These are phyloP conservation scores for Neospermospora avenae DNA, from an alignment of 2,329 filamentous ascomycete genomes.

Conservation along the genomic window DNA sequence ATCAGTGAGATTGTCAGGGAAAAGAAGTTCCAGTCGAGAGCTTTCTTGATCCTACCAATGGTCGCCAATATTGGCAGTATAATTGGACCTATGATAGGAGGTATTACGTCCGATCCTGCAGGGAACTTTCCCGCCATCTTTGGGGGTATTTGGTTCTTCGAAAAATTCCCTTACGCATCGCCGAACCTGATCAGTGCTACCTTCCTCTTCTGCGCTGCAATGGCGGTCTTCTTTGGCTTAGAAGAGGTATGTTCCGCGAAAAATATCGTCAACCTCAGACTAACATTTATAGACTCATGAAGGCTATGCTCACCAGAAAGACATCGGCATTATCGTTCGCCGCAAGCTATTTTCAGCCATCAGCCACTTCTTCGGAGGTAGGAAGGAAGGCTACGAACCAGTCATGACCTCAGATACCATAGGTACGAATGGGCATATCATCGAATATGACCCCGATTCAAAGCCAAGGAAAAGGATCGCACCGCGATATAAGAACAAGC, in stretches of 20 bases:
- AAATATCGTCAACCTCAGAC: neutral
- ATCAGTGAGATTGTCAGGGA: conserved; percentile 69
- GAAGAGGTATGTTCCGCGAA: conserved; percentile 29
- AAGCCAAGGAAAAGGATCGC: conserved; percentile 28
- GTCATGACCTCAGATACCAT: neutral
- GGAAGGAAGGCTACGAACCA: conserved; percentile 7
- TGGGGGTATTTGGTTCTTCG: conserved; percentile 40
- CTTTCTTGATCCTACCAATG: conserved; percentile 51
- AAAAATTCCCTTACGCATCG: conserved; percentile 44
- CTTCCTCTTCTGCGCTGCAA: conserved; percentile 34
- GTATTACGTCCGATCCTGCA: conserved; percentile 44
- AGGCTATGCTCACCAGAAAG: conserved; percentile 32
- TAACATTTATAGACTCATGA: conserved; percentile 37
- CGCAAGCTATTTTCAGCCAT: conserved; percentile 20
- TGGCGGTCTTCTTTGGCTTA: conserved; percentile 37
- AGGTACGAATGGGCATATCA: conserved; percentile 1
- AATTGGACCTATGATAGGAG: conserved; percentile 42
- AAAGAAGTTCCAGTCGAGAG: conserved; percentile 55
- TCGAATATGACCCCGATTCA: conserved; percentile 8
- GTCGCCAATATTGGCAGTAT: conserved; percentile 60
- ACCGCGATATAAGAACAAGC: conserved; percentile 32
- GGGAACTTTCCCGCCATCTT: conserved; percentile 38
- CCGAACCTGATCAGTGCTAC: conserved; percentile 41
- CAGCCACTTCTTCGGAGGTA: conserved; percentile 13
- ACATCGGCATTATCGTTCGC: conserved; percentile 30